Base-by-base conservation (phyloP, 192 early-diverging fungal genomes). In the Chytriomyces hyalinus region DNA sequence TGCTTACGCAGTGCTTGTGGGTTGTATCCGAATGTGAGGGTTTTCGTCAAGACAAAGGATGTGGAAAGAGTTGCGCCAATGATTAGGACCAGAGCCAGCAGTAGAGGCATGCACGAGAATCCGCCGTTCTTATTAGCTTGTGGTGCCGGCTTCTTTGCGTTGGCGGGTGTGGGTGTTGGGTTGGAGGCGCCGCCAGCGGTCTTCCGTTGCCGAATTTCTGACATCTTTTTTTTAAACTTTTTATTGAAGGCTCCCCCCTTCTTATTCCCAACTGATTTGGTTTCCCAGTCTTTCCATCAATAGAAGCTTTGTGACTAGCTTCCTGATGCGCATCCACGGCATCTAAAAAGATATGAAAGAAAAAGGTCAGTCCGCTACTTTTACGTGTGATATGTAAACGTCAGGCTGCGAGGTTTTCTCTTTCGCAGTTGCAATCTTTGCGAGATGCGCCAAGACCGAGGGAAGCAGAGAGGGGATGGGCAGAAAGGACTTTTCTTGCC, bases 271-370 rank as follows among this genome's bases (percentile, higher is more conserved):
- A 36, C 57, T n/a, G 57, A 22, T 22, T 60, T 60, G 15, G 3
- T 36, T 36, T 36, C 36, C 36, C 36, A 0, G 36, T 36, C 36
- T 36, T 36, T 36, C 36, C 36, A 36, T 36, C 36, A 36, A 36
- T 36, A 36, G 36, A 36, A 36, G 36, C 36, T 4, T 36, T 36
- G 63, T 11, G 49, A 62, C 75, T 64, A 82, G 60, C 73, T 78
- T 45, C 85, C 85, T 22, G 83, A 84, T 26, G 85, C 82, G 70
- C 85, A 87, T 17, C 85, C 85, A n/a, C 81, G 76, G 71, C 85
- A 86, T 59, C 83, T 84, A 36, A 6, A 8, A 36, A 44, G 61
- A 43, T 63, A 22, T 22, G 76, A 46, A 49, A 44, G 64, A 62
- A n/a, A 78, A 57, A 76, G 47, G 4, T 69, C 17, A 69, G 67